Base-by-base conservation (phyloP, 2,329 filamentous ascomycete species). In the Penicillium janthinellum region DNA sequence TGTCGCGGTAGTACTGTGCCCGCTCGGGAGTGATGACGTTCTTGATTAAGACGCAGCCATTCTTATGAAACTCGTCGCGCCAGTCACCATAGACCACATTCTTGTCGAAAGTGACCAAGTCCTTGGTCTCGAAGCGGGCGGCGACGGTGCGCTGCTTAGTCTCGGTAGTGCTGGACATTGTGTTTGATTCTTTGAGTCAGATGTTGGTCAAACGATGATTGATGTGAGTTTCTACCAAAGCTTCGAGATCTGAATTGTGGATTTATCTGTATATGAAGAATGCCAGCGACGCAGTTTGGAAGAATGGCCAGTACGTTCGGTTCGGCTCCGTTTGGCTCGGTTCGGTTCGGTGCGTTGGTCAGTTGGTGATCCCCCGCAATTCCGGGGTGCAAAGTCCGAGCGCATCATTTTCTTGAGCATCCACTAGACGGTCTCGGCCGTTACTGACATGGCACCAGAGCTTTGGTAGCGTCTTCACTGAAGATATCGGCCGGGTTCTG, bases 1-100 rank as follows among this genome's bases (percentile, higher is more conserved):
- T 71, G 79, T 1, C 75, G 78, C 42, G 78, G 82, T 63, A 52
- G 49, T 52, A 52, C 35, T 52, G 49, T 2, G 49, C 49, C n/a
- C 49, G 49, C 49, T 52, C 49, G 17, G 49, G 49, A 4, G 49
- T 25, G 17, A 52, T 52, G 17, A 52, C 49, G 15, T 38, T 38
- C 49, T 52, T 52, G 49, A 52, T 52, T 20, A 52, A 39, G 5
- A 52, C 49, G 11, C 49, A 52, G 35, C 49, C 49, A n/a, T 52
- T 39, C 17, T 52, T 52, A 35, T 53, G 50, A 14, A 53, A 42
- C 25, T 53, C 50, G 20, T 52, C 49, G 17, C 49, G 49, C 49
- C 49, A 52, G 49, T 52, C 49, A 8, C 49, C 49, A 20, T 52
- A 52, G 7, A 52, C 37, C 6, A 10, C 6, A 4, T 39, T n/a